Base-by-base conservation (phyloP, 2,329 filamentous ascomycete species). In the Cordyceps javanica region DNA sequence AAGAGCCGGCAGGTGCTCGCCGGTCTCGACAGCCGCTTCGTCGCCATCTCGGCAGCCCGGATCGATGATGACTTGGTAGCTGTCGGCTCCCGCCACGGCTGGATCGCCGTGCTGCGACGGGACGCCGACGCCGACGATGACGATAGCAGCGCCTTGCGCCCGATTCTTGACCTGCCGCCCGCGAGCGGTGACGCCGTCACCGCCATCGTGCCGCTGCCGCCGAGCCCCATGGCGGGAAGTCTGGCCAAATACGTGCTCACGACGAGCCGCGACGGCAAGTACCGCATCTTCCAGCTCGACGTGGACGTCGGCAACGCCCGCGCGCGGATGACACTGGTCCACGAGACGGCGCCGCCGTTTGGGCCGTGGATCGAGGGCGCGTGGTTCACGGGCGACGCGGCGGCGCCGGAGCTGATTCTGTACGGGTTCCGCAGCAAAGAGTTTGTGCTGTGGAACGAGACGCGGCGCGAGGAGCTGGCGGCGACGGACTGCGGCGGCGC, bases 401-500 rank as follows among this genome's bases (percentile, higher is more conserved):
- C 28, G 16, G 23, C 70, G 0, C 69, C 75, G 1, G 78, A 89
- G 48, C 74, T 96, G 1, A 75, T 91, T 28, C 74, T 96, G 13
- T 89, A 87, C 68, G 93, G 93, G 3, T 97, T 97, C 72, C 85
- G 83, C 57, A 85, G 88, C 67, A 90, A 85, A 61, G 77, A 84
- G 48, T 95, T 97, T 67, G 77, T 96, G 13, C 80, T 93, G 10
- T 94, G 90, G 83, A 90, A 96, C 68, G 85, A 89, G 67, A 85
- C 83, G 0, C 76, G 75, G 2, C 85, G 90, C 59, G 80, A 83
- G 57, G 88, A 93, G 65, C 70, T 93, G 16, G 82, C 87, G 56
- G 79, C 77, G 1, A 78, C 96, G 30, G 86, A 91, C 50, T 97
- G 93, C 67, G 93, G 92, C 57, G 93, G 93, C 34, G 86, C 86